Percentiles rank a stretch among this genome's conserved stretches.
These are phyloP conservation scores for Adansonia digitata DNA, from an alignment of 345 rosid genomes.

Conservation along the genomic window DNA sequence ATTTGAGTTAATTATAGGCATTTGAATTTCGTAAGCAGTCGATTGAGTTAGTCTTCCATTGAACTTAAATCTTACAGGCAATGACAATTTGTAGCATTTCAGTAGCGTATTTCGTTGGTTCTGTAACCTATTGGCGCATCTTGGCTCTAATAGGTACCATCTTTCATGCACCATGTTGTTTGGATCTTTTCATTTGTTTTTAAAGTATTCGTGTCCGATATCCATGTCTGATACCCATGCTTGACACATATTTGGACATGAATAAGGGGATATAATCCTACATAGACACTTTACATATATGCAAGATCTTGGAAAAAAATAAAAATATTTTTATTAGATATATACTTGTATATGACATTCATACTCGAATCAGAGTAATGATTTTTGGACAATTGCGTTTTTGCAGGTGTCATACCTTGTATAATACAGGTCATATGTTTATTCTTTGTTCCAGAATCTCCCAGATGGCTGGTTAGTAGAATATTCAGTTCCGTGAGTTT, in stretches of 20 bases:
- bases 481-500: not conserved
- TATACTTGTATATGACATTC: no score
- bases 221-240: no score
- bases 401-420: slow-evolving; percentile 38
- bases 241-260: no score
- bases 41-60: no score
- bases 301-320: no score
- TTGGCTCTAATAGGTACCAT: slow-evolving; percentile 36
- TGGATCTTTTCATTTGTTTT: no score
- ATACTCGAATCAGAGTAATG: no score
- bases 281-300: no score
- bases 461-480: slow-evolving; percentile 46
- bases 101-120: slow-evolving; percentile 33
- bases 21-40: not conserved
- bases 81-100: slow-evolving; percentile 10
- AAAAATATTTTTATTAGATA: no score
- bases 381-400: not conserved
- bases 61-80: no score
- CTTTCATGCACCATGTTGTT: not conserved
- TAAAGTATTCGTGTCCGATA: no score
- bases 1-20: not conserved
- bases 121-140: slow-evolving; percentile 42
- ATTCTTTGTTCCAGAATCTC: slow-evolving; percentile 50
- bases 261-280: no score
- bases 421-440: slow-evolving; percentile 30